Evolutionary conservation across 2,329 filamentous ascomycete genomes (phyloP).

Genomic region (Thelonectria olida): DNA sequence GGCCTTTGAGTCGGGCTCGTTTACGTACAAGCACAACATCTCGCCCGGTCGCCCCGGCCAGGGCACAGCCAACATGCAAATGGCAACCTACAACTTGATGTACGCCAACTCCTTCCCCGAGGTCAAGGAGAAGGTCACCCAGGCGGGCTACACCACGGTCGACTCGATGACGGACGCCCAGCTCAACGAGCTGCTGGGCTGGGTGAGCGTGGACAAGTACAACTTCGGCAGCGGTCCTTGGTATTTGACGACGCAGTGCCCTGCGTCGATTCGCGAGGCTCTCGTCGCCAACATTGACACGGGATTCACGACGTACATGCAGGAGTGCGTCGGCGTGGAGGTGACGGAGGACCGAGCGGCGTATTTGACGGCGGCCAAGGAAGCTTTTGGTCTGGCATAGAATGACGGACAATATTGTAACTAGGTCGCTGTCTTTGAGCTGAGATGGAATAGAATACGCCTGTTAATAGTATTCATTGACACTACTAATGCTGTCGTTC

Average conservation of each 20-base stretch:
- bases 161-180: slow-evolving; percentile 42
- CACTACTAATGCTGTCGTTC: too few species aligned
- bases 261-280: slow-evolving; percentile 39
- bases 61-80: slow-evolving; percentile 71
- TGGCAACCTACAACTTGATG: slow-evolving; percentile 52
- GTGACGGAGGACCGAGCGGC: slow-evolving; percentile 45
- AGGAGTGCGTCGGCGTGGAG: slow-evolving; percentile 52
- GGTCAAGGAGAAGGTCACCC: slow-evolving; percentile 46
- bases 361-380: slow-evolving; percentile 58
- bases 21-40: slow-evolving; percentile 77
- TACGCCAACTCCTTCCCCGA: slow-evolving; percentile 58
- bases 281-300: slow-evolving; percentile 51
- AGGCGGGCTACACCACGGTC: slow-evolving; percentile 31
- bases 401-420: neutral
- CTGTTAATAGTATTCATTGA: too few species aligned
- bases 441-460: too few species aligned
- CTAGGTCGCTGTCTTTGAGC: neutral
- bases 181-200: slow-evolving; percentile 52
- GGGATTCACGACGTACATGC: slow-evolving; percentile 58
- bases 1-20: slow-evolving; percentile 74
- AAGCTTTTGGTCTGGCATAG: slow-evolving; percentile 52
- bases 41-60: slow-evolving; percentile 68
- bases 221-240: slow-evolving; percentile 64
- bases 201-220: slow-evolving; percentile 58
- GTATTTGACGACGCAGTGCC: slow-evolving; percentile 59